These are phyloP conservation scores for Saccharum officinarum DNA, from an alignment of 176 grass and related monocot species.

Conservation along the genomic window DNA sequence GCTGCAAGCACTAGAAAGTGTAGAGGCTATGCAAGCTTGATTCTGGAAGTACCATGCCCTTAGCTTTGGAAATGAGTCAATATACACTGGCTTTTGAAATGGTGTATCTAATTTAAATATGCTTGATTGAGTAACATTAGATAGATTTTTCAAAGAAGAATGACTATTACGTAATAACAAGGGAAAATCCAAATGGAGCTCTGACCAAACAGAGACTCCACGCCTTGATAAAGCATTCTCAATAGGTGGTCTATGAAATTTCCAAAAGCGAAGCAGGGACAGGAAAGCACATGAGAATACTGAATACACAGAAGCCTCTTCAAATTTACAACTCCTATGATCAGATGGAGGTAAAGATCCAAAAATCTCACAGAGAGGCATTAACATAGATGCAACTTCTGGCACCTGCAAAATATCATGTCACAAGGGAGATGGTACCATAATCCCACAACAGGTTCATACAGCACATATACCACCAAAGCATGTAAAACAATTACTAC, in stretches of 20 bases:
- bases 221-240: constrained; percentile 35
- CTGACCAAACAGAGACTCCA: constrained; percentile 38
- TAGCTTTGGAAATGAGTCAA: constrained; percentile 92
- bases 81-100: neutral
- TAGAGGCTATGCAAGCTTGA: constrained; percentile 96
- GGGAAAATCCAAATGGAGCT: constrained; percentile 63
- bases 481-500: too few relatives aligned
- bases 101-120: constrained; percentile 19
- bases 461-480: too few relatives aligned
- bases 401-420: too few relatives aligned
- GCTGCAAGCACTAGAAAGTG: constrained; percentile 44
- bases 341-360: too few relatives aligned
- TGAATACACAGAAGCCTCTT: constrained; percentile 59
- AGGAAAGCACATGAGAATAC: constrained; percentile 98
- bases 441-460: too few relatives aligned
- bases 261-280: constrained; percentile 91
- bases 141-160: constrained; percentile 42
- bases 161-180: constrained; percentile 52
- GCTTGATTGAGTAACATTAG: constrained; percentile 5
- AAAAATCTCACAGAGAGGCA: too few relatives aligned
- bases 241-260: constrained; percentile 78
- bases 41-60: constrained; percentile 94
- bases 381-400: too few relatives aligned
- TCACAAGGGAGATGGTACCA: too few relatives aligned
- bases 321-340: too few relatives aligned